Evolutionary conservation across 2,329 filamentous ascomycete species (phyloP), one percentile per base, ranked within the genome.

Genomic region (Stachybotrys chlorohalonatus): DNA sequence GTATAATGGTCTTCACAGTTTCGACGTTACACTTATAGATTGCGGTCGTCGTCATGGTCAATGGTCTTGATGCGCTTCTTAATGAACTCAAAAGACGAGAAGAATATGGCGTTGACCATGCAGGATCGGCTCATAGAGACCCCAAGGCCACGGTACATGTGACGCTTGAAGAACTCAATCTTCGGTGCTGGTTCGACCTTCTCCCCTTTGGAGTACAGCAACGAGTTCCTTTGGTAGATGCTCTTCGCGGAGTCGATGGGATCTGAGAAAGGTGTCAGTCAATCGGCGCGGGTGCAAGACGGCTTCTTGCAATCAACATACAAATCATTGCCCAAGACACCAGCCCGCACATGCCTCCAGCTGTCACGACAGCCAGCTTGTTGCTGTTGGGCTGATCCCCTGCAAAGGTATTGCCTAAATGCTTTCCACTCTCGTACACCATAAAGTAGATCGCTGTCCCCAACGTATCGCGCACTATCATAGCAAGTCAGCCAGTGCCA

Each of bases 381-480:
- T 87, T 88, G 51, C 87, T 89, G n/a, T 88, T 84, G 7, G 85
- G 84, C 57, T 80, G 80, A 59, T 87, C 86, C 51, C 87, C 81
- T 47, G 81, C 83, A 59, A 88, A 83, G 15, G 89, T 90, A 17
- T 86, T 89, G 59, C 91, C 80, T 30, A 93, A 73, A 68, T 94
- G 89, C 67, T 95, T 95, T 62, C 84, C 83, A 67, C 87, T 91
- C 70, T 95, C 90, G 68, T 95, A 95, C 32, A 90, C 92, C 73
- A 89, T 89, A 66, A 95, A 95, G 69, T 95, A 95, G 55, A 93
- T 89, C 32, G 84, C 82, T 1, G 90, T 95, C 53, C 90, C 90
- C 57, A 94, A 76, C 1, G 89, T 92, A 70, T 95, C 90, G 57
- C 90, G 82, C 63, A 92, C 88, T 89, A 55, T 31, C 24, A 5